A percentile compares a stretch with the other conserved stretches of the same genome.
Conservation (phyloP, 1,284 basidiomycete species). For the Porodaedalea pini region DNA sequence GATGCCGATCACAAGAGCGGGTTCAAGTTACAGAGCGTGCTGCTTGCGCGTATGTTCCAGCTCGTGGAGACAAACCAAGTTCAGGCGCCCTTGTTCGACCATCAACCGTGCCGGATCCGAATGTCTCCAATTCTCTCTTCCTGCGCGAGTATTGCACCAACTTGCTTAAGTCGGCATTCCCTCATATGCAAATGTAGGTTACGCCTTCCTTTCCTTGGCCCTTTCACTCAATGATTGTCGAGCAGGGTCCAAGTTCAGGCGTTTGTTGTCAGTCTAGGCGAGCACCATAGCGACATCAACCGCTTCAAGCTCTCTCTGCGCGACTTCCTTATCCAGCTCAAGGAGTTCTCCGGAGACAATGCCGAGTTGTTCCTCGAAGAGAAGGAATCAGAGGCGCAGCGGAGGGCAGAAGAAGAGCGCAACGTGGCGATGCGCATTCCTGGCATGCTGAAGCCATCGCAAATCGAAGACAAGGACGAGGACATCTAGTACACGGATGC, state of each 20-base stretch:
- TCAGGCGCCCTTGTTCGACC: slow-evolving; percentile 85
- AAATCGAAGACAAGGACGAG: slow-evolving; percentile 89
- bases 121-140: slow-evolving; percentile 80
- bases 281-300: slow-evolving; percentile 85
- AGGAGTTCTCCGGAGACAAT: slow-evolving; percentile 88
- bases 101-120: slow-evolving; percentile 67
- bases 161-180: slow-evolving; percentile 84
- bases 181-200: slow-evolving; percentile 80
- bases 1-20: slow-evolving; percentile 99
- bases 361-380: slow-evolving; percentile 91
- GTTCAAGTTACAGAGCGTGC: slow-evolving; percentile 85
- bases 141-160: slow-evolving; percentile 88
- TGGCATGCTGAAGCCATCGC: slow-evolving; percentile 97
- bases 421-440: slow-evolving; percentile 91
- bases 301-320: slow-evolving; percentile 95
- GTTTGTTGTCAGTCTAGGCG: slow-evolving; percentile 81
- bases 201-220: slow-evolving; percentile 9
- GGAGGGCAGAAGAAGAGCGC: slow-evolving; percentile 74
- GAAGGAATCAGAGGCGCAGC: slow-evolving; percentile 82
- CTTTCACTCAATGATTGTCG: slow-evolving; percentile 20
- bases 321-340: slow-evolving; percentile 87
- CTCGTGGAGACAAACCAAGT: slow-evolving; percentile 85
- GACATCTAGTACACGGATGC: slow-evolving; percentile 53
- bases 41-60: slow-evolving; percentile 93
- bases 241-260: slow-evolving; percentile 66